Evolutionary conservation across 208 protist genomes (phyloP).

Genomic region (Leishmania arabica): DNA sequence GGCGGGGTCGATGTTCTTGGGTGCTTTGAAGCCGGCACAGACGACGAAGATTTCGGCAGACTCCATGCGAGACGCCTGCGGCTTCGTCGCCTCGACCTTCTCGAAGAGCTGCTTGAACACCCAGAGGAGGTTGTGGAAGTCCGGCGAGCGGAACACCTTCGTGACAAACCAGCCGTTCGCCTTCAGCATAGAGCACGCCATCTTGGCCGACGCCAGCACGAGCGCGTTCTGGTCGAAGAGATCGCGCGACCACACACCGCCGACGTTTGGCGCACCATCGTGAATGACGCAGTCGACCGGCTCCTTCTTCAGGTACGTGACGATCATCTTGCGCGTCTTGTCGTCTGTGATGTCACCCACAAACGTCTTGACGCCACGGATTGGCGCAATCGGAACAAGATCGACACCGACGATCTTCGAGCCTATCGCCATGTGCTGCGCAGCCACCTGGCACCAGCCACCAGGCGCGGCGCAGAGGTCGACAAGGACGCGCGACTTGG

Average conservation of each 20-base stretch:
- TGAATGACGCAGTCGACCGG: conserved; percentile 97
- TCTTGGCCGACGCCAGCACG: conserved; percentile 94
- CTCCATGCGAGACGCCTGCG: conserved; percentile 96
- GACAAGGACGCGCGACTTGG: conserved; percentile 86
- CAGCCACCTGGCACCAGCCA: conserved; percentile 96
- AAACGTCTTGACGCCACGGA: conserved; percentile 96
- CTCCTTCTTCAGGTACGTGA: conserved; percentile 94
- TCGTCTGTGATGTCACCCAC: conserved; percentile 99
- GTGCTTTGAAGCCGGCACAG: conserved; percentile 96
- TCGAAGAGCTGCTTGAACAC: conserved; percentile 98
- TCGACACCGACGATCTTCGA: conserved; percentile 98
- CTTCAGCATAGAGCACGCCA: conserved; percentile 96
- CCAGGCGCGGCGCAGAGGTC: conserved; percentile 99
- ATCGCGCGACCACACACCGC: conserved; percentile 98
- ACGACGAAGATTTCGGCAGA: conserved; percentile 99
- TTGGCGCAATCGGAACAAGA: conserved; percentile 98
- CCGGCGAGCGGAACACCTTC: conserved; percentile 99
- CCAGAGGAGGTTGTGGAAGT: conserved; percentile 99
- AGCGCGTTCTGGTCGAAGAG: conserved; percentile 98
- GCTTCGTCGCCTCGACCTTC: conserved; percentile 98
- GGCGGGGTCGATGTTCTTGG: conserved; percentile 95
- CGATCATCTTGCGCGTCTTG: conserved; percentile 95
- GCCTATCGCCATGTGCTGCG: conserved; percentile 97
- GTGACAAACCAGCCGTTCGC: conserved; percentile 97
- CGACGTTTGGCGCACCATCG: conserved; percentile 99